Base-by-base conservation (phyloP, 1,139 yeast species). In the Diutina catenulata region DNA sequence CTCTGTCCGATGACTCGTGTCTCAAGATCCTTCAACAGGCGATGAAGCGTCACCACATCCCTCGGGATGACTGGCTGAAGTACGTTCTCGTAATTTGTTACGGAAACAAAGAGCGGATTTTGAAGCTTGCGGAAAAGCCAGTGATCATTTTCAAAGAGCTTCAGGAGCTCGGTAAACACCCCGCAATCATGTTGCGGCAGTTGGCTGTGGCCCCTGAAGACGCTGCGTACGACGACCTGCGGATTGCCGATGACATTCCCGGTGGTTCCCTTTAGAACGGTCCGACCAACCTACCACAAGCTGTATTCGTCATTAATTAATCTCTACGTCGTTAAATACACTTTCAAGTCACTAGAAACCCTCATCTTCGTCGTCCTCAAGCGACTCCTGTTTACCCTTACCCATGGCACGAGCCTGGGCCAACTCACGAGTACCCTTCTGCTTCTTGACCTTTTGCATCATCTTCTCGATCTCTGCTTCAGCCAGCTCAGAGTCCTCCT, bases 1-100 rank as follows among this genome's bases (percentile, higher is more conserved):
- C 95, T 1, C 80, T 93, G 3, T 79, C 87, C 19, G 95, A 88
- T 43, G 97, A 88, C 51, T 87, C 96, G 2, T 87, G 96, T 55
- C 77, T 82, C 49, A 84, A 83, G 56, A 81, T 91, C 21, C 61
- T 91, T 38, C 95, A 86, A 49, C 87, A 82, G 31, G 96, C 95
- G 4, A 80, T 87, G 81, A 76, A 79, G 47, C 71, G 94, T 45
- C 94, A 88, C 59, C 80, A 78, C 45, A 70, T 91, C 40, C 77
- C 77, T 22, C 74, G 79, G 28, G 80, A 75, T 39, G 95, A 87
- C 53, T 83, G 95, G 93, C 71, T 82, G 40, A 82, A 84, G 48
- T 88, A 87, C 52, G 95, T 91, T 1, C 64, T 91, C 41, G 88
- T 88, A 21, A 83, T 91, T 13, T 83, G 94, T 52, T 87, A 86